A percentile compares a stretch with the other conserved stretches of the same genome.
phyloP scores from a whole-genome alignment of 2,329 filamentous ascomycete genomes.

The Alternaria gansuensis region DNA sequence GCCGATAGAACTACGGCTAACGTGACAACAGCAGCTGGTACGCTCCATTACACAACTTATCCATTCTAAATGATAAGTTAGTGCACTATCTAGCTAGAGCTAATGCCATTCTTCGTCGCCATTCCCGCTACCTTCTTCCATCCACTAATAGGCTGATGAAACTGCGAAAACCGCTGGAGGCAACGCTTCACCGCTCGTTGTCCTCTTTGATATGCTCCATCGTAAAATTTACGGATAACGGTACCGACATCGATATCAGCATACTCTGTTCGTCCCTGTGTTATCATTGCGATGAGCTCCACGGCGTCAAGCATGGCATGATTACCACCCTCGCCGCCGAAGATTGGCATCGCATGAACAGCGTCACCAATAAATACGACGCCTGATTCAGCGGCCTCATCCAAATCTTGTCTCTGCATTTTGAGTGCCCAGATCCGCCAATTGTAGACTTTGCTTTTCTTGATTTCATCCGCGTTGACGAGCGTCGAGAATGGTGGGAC shows the following conservation, averaged over 20 bases:
- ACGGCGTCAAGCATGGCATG: constrained; percentile 6
- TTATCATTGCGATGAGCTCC: neutral
- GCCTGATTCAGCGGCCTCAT: constrained; percentile 2
- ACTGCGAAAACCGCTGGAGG: constrained; percentile 3
- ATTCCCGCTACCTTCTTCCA: constrained; percentile 3
- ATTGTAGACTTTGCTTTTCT: constrained; percentile 10
- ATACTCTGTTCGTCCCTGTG: neutral
- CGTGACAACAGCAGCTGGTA: too few species aligned
- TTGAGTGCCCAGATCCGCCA: constrained; percentile 4
- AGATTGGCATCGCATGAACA: constrained; percentile 6
- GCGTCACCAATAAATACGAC: constrained; percentile 6
- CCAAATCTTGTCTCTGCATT: constrained; percentile 4
- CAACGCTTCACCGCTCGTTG: neutral
- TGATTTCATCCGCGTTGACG: constrained; percentile 5
- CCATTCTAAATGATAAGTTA: neutral
- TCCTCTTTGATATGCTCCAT: neutral
- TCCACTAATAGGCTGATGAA: neutral
- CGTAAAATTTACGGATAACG: neutral
- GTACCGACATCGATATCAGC: neutral
- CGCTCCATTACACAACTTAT: neutral
- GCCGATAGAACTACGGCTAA: too few species aligned
- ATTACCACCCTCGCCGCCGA: constrained; percentile 8
- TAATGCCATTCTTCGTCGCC: neutral
- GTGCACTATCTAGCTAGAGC: neutral
- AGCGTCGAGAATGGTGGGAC: neutral